Base-by-base conservation (phyloP, 2,329 filamentous ascomycete species). In the Lasiodiplodia citricola region DNA sequence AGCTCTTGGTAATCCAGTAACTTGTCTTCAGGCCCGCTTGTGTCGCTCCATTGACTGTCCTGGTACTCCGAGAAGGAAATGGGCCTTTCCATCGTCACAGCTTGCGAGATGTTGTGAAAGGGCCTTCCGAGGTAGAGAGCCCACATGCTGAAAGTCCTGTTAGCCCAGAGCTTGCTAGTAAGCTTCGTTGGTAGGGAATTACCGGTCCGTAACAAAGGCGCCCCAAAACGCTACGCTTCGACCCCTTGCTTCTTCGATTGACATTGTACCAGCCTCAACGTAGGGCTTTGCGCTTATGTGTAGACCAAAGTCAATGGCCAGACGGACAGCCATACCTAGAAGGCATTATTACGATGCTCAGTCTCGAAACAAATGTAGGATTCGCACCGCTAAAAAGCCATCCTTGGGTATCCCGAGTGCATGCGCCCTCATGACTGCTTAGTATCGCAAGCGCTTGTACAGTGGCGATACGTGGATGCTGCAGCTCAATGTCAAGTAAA, bases 371-470 rank as follows among this genome's bases (percentile, higher is more conserved):
- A 21, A 3, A 35, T 35, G 37, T 11, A 7, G 16, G 47, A 5
- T 13, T 35, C 68, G 28, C 67, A 74, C 73, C 73, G 21, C 72
- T 73, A 52, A 74, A 72, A 14, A 74, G 70, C 73, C 73, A 74
- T 25, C 73, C 73, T 21, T 73, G 67, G 21, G 73, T 71, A 55
- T 75, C 73, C 44, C 73, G 70, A 1, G 71, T 75, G 5, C 70
- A 68, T 23, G 69, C 63, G 4, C 71, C 72, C 58, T 75, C 73
- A 18, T 71, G 62, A 21, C 55, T 69, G 60, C 73, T 75, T 18
- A 74, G 55, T 11, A 74, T 71, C 1, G 70, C 73, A 47, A 75
- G 58, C 5, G 73, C 68, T 54, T 75, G 73, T 6, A 74, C 72
- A 0, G 73, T 75, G 6, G 71, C 71, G n/a, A 75, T 56, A 13